phyloP scores from a whole-genome alignment of 179 eudicot species.

The Vitellaria paradoxa region DNA sequence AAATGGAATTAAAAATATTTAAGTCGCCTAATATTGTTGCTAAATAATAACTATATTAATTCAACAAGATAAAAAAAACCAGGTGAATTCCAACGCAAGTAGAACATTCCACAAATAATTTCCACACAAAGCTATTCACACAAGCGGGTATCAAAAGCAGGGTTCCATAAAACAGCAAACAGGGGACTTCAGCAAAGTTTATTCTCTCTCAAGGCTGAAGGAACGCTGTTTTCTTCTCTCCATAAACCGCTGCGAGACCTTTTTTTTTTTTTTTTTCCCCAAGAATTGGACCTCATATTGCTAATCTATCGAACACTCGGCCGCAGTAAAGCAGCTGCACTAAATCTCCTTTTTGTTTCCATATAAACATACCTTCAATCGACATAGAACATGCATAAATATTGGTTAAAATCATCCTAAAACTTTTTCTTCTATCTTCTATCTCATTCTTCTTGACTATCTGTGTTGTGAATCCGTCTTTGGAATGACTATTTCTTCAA shows the following conservation, averaged over 20 bases:
- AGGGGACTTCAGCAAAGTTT: no score
- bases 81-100: background rate
- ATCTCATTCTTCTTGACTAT: background rate
- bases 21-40: background rate
- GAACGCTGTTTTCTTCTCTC: background rate
- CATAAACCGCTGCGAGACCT: no score
- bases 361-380: background rate
- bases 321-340: no score
- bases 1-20: no score
- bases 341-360: no score
- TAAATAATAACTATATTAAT: background rate
- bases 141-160: background rate
- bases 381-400: background rate
- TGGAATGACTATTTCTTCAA: slow-evolving; percentile 26
- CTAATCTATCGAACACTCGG: no score
- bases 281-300: no score
- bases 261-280: no score
- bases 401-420: background rate
- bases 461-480: background rate
- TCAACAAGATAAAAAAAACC: background rate
- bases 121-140: background rate
- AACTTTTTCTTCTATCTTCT: background rate
- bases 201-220: background rate
- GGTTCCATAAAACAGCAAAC: no score
- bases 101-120: background rate